Evolutionary conservation across 140 eudicot species (phyloP).

Genomic region (Flaveria floridana): DNA sequence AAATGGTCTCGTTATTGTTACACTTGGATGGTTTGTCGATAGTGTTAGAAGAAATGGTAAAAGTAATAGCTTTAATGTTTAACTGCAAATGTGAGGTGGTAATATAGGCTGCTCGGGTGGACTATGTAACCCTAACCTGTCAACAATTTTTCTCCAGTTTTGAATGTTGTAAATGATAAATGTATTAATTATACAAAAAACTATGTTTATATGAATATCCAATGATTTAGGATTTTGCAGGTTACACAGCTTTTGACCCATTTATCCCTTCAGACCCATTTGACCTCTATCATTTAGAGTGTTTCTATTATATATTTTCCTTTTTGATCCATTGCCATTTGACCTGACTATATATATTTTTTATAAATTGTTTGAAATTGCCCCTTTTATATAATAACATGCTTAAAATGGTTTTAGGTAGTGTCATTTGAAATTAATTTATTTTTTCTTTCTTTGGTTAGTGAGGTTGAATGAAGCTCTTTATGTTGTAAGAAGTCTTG

Average conservation of each 20-base stretch:
- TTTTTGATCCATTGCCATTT: not conserved
- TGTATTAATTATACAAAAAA: not conserved
- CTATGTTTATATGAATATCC: not conserved
- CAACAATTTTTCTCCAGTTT: not conserved
- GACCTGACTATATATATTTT: not conserved
- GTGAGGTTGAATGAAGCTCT: slow-evolving; percentile 75
- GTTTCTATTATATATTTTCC: not conserved
- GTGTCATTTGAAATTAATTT: not conserved
- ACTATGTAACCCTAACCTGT: not conserved
- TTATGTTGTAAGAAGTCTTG: slow-evolving; percentile 49
- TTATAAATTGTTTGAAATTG: not conserved
- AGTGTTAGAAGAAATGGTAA: slow-evolving; percentile 78
- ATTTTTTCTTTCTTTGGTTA: slow-evolving; percentile 37
- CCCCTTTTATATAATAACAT: not conserved
- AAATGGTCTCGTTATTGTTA: slow-evolving; percentile 69
- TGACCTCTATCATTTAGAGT: not conserved
- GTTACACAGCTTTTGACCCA: not conserved
- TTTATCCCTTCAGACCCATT: not conserved
- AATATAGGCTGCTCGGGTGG: not conserved
- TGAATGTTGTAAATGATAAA: not conserved
- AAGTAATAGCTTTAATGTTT: slow-evolving; percentile 9
- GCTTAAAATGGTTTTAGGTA: not conserved
- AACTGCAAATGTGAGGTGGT: slow-evolving; percentile 1
- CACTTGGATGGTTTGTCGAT: slow-evolving; percentile 93
- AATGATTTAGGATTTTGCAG: not conserved